A percentile compares a stretch with the other conserved stretches of the same genome.
Evolutionary conservation across 495 filamentous ascomycete species (phyloP).

Genomic region (Tuber umbilicatum): DNA sequence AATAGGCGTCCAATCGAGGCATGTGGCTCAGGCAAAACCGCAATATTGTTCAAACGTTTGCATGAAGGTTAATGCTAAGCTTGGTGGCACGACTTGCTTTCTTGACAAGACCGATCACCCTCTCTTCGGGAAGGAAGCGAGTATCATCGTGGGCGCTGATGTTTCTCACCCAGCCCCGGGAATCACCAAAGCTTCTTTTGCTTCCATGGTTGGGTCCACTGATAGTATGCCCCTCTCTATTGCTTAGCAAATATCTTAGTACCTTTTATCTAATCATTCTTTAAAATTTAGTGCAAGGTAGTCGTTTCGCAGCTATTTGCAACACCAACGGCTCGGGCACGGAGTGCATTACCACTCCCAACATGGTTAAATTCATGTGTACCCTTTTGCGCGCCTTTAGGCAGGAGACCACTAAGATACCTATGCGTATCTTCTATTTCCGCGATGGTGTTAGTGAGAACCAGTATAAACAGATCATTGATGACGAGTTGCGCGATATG

Average conservation of each 20-base stretch:
- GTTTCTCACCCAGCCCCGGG: slow-evolving; percentile 77
- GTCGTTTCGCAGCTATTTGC: slow-evolving; percentile 66
- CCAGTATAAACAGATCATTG: slow-evolving; percentile 67
- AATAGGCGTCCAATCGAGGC: slow-evolving; percentile 51
- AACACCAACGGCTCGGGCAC: slow-evolving; percentile 69
- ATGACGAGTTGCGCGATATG: slow-evolving; percentile 67
- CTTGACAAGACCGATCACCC: slow-evolving; percentile 25
- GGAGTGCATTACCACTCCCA: slow-evolving; percentile 63
- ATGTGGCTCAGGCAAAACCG: slow-evolving; percentile 55
- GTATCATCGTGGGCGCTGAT: slow-evolving; percentile 79
- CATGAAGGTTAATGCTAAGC: slow-evolving; percentile 94
- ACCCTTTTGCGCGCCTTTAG: slow-evolving; percentile 61
- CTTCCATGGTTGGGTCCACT: slow-evolving; percentile 76
- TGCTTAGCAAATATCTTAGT: neutral
- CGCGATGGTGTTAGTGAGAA: slow-evolving; percentile 90
- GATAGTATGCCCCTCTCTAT: slow-evolving; percentile 47
- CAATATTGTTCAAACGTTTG: slow-evolving; percentile 84
- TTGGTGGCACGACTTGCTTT: slow-evolving; percentile 69
- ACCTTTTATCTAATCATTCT: slow-evolving; percentile 11
- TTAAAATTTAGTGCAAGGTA: slow-evolving; percentile 46
- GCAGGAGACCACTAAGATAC: slow-evolving; percentile 49
- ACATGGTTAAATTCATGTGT: slow-evolving; percentile 58
- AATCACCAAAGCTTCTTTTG: slow-evolving; percentile 60
- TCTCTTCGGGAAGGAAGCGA: slow-evolving; percentile 49
- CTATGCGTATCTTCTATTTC: slow-evolving; percentile 76